A percentile compares a stretch with the other conserved stretches of the same genome.
Conservation (phyloP, 2,329 filamentous ascomycete species). For the Allantophomopsis cytisporea region DNA sequence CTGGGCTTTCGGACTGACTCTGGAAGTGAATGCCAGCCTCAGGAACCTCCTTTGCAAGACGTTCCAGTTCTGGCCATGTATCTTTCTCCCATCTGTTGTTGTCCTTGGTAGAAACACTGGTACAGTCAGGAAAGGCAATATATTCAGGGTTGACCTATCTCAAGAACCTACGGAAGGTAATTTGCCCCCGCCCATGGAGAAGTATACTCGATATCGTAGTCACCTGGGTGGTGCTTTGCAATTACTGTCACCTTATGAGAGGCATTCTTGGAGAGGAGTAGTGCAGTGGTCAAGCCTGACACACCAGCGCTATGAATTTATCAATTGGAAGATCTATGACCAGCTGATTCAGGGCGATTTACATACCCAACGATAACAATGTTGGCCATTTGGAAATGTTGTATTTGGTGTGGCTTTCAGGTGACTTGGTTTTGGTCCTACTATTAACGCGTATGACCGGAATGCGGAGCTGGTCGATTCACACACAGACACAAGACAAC, state of each 20-base stretch:
- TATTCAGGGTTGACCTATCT: neutral
- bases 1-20: constrained; percentile 23
- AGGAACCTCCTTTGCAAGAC: constrained; percentile 48
- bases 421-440: no score
- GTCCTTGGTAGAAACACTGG: constrained; percentile 29
- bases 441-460: no score
- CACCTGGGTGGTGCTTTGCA: constrained; percentile 85
- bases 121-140: constrained; percentile 1
- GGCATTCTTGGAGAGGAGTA: constrained; percentile 41
- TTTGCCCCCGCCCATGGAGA: constrained; percentile 86
- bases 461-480: no score
- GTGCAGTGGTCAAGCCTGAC: constrained; percentile 50
- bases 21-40: constrained; percentile 76
- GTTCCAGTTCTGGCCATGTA: constrained; percentile 50
- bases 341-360: neutral
- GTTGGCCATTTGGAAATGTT: constrained; percentile 14
- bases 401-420: neutral
- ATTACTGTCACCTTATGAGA: constrained; percentile 53
- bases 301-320: constrained; percentile 41
- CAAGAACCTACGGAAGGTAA: constrained; percentile 47
- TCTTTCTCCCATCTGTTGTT: constrained; percentile 43
- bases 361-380: constrained; percentile 23
- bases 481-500: no score
- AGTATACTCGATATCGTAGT: constrained; percentile 83
- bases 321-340: neutral